Evolutionary conservation across 2,329 filamentous ascomycete genomes (phyloP).

Genomic region (Alternaria ethzedia): DNA sequence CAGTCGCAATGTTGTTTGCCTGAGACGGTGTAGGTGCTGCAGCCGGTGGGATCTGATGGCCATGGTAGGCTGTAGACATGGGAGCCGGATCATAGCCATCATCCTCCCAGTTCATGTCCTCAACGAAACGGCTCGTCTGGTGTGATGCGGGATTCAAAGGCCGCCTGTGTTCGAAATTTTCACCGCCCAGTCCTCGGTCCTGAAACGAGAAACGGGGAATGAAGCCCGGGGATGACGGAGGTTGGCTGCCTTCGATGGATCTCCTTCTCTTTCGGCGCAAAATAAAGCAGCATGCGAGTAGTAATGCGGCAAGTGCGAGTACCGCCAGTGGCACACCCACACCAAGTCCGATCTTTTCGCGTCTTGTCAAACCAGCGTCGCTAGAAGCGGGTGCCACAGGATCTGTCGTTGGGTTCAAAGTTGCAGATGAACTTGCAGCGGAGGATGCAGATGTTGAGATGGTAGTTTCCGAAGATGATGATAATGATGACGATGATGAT

Average conservation of each 20-base stretch:
- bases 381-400: conserved; percentile 24
- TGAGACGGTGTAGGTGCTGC: conserved; percentile 3
- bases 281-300: conserved; percentile 35
- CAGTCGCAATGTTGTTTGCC: background rate
- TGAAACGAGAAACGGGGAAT: conserved; percentile 47
- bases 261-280: conserved; percentile 33
- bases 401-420: conserved; percentile 18
- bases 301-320: conserved; percentile 55
- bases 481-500: background rate
- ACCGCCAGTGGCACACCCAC: conserved; percentile 62
- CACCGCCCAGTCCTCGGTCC: conserved; percentile 23
- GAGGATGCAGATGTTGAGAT: conserved; percentile 3
- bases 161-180: conserved; percentile 29
- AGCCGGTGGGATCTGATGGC: conserved; percentile 9
- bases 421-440: conserved; percentile 5
- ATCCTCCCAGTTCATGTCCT: conserved; percentile 38
- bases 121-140: conserved; percentile 17
- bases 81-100: conserved; percentile 30
- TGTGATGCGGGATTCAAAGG: conserved; percentile 26
- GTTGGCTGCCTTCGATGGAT: conserved; percentile 31
- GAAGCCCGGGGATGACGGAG: conserved; percentile 45
- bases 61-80: conserved; percentile 6
- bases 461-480: background rate
- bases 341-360: conserved; percentile 44
- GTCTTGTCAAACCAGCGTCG: conserved; percentile 27